These are phyloP conservation scores for Cordyceps militaris DNA, from an alignment of 2,329 filamentous ascomycete species.

Conservation along the genomic window DNA sequence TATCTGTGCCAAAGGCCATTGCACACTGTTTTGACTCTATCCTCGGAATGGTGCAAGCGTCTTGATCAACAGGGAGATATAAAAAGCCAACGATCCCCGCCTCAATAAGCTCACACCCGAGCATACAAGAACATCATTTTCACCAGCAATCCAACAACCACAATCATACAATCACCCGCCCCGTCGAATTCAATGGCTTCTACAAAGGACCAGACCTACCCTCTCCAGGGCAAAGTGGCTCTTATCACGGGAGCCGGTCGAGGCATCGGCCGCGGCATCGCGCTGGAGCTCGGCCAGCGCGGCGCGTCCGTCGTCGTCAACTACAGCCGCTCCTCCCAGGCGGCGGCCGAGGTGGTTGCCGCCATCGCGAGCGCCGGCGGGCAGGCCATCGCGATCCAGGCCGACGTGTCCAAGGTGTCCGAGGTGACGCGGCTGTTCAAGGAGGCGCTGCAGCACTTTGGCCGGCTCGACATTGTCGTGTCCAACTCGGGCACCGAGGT, in stretches of 20 bases:
- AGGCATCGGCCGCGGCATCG: conserved; percentile 60
- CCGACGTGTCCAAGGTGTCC: conserved; percentile 55
- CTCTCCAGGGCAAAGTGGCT: conserved; percentile 39
- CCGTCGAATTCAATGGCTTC: not conserved
- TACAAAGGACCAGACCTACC: not conserved
- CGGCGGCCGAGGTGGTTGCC: conserved; percentile 51
- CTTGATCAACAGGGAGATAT: not conserved
- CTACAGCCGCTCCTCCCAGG: conserved; percentile 49
- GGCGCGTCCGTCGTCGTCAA: conserved; percentile 61
- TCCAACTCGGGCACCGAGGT: conserved; percentile 63
- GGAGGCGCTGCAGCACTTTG: conserved; percentile 57
- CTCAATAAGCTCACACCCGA: not conserved
- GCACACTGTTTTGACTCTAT: not conserved
- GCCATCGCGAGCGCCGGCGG: conserved; percentile 49
- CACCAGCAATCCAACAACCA: not conserved
- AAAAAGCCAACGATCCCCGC: not conserved
- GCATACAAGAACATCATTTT: not conserved
- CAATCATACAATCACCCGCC: not conserved
- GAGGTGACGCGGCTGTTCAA: conserved; percentile 58
- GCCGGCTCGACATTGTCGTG: conserved; percentile 64
- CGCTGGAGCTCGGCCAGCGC: conserved; percentile 58
- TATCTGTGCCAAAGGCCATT: not conserved
- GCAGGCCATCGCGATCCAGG: conserved; percentile 52
- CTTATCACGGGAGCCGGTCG: conserved; percentile 59
- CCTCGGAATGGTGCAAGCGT: not conserved